phyloP scores from a whole-genome alignment of 306 rosid genomes.

The Inga leiocalycina region DNA sequence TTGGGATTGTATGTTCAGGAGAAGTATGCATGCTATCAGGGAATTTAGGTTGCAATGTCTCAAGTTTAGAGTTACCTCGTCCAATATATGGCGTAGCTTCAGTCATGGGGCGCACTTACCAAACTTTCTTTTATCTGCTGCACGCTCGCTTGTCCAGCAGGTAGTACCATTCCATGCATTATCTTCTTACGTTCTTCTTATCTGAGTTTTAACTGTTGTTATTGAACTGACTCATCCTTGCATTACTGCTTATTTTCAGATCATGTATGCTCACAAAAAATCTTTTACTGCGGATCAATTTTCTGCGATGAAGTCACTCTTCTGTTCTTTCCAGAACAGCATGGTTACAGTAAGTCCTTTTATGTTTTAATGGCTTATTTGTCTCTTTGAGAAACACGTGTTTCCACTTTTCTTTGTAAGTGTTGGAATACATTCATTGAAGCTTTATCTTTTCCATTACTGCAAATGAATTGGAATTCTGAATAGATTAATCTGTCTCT shows the following conservation, averaged over 20 bases:
- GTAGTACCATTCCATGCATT: constrained; percentile 36
- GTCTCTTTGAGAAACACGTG: background rate
- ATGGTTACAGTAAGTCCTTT: constrained; percentile 43
- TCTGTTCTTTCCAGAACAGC: constrained; percentile 45
- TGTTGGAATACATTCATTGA: background rate
- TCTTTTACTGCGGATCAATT: constrained; percentile 64
- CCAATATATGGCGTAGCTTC: constrained; percentile 68
- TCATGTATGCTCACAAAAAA: constrained; percentile 69
- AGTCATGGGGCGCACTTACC: constrained; percentile 50
- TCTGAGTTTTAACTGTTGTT: background rate
- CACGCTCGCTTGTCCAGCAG: constrained; percentile 78
- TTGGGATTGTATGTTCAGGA: constrained; percentile 46
- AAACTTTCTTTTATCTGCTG: constrained; percentile 63
- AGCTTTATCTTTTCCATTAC: background rate
- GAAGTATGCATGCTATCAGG: constrained; percentile 50
- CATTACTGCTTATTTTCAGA: constrained; percentile 48
- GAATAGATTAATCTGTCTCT: background rate
- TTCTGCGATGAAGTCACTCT: constrained; percentile 47
- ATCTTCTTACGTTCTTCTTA: background rate
- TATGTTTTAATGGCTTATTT: background rate
- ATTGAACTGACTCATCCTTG: constrained; percentile 23
- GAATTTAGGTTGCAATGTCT: constrained; percentile 56
- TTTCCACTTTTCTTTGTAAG: background rate
- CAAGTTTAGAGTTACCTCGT: constrained; percentile 66
- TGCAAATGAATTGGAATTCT: background rate